A percentile compares a stretch with the other conserved stretches of the same genome.
phyloP scores from a whole-genome alignment of 2,329 filamentous ascomycete species.

The Trichoderma guizhouense region DNA sequence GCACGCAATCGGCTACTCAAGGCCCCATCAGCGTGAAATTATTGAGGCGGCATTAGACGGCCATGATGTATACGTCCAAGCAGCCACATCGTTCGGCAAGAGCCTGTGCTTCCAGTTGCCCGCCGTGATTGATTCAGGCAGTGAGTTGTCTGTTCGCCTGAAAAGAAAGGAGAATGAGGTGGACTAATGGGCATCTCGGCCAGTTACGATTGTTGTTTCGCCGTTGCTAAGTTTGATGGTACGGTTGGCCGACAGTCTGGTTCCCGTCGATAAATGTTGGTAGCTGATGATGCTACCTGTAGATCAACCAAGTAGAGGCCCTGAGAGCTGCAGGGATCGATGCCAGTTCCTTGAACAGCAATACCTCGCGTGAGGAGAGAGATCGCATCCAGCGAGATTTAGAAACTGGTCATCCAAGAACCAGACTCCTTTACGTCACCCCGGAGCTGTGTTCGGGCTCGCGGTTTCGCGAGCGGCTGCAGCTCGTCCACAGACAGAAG shows the following conservation, averaged over 20 bases:
- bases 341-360: conserved; percentile 84
- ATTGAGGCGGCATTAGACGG: conserved; percentile 77
- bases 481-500: conserved; percentile 70
- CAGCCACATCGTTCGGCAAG: conserved; percentile 87
- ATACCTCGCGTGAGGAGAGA: conserved; percentile 63
- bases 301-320: conserved; percentile 90
- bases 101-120: conserved; percentile 91
- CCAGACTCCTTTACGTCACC: conserved; percentile 84
- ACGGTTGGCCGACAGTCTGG: conserved; percentile 19
- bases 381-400: conserved; percentile 74
- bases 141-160: conserved; percentile 47
- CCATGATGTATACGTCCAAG: conserved; percentile 90
- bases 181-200: not conserved
- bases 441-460: conserved; percentile 81
- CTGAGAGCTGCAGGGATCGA: conserved; percentile 70
- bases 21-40: conserved; percentile 82
- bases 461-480: conserved; percentile 71
- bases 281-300: conserved; percentile 5
- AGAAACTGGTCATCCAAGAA: conserved; percentile 80
- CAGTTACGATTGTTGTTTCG: conserved; percentile 86
- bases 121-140: conserved; percentile 81
- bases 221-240: conserved; percentile 88
- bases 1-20: conserved; percentile 31
- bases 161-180: not conserved
- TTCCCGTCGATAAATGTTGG: not conserved